phyloP scores from a whole-genome alignment of 2,329 filamentous ascomycete species.

The Fusarium xylarioides region DNA sequence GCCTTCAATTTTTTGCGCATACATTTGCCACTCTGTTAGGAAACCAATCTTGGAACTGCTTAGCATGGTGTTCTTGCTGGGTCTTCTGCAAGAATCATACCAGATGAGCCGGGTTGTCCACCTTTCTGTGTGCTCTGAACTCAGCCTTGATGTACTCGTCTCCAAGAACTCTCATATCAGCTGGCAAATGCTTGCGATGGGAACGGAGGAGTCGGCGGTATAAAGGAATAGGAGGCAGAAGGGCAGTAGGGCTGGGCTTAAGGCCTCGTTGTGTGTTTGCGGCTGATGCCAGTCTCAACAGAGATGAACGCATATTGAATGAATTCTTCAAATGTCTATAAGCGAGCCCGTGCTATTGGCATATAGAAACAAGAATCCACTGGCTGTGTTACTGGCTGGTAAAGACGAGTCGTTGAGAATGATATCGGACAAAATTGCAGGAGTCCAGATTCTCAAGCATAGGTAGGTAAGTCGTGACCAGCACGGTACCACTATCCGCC shows the following conservation, averaged over 20 bases:
- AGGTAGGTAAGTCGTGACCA: constrained; percentile 20
- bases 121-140: constrained; percentile 82
- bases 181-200: constrained; percentile 80
- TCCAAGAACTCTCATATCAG: constrained; percentile 81
- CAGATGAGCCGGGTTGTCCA: constrained; percentile 93
- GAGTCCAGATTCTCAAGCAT: constrained; percentile 27
- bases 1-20: constrained; percentile 91
- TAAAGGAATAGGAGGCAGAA: constrained; percentile 87
- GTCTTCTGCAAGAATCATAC: constrained; percentile 58
- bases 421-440: constrained; percentile 16
- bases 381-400: not conserved
- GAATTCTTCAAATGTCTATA: not conserved
- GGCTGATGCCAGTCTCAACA: constrained; percentile 51
- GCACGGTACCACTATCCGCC: not conserved
- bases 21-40: constrained; percentile 94
- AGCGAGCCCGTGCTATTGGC: not conserved
- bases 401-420: constrained; percentile 2
- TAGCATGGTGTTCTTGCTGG: not conserved
- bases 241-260: constrained; percentile 62
- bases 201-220: constrained; percentile 88
- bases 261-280: constrained; percentile 46
- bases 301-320: constrained; percentile 42
- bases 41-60: constrained; percentile 78
- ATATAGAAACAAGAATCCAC: not conserved
- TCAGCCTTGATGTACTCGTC: constrained; percentile 95